These are phyloP conservation scores for Diatrype stigma DNA, from an alignment of 2,329 filamentous ascomycete species.

Conservation along the genomic window DNA sequence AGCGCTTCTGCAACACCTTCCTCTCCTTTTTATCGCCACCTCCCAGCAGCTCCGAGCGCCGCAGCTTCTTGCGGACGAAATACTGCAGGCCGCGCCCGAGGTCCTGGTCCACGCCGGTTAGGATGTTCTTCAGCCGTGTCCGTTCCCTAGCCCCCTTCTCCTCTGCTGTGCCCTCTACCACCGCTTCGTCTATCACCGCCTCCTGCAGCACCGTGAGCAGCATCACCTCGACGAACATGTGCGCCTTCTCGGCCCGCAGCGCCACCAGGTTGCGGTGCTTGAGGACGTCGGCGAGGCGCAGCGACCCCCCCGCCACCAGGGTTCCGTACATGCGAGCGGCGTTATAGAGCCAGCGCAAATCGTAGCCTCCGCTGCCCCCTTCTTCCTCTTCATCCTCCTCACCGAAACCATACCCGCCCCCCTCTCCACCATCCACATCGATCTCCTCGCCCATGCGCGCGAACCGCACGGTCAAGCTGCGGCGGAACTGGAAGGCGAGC, in stretches of 20 bases:
- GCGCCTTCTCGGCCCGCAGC: slow-evolving; percentile 65
- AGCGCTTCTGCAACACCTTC: slow-evolving; percentile 44
- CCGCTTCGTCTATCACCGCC: slow-evolving; percentile 28
- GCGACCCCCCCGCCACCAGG: slow-evolving; percentile 41
- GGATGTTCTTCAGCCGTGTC: slow-evolving; percentile 62
- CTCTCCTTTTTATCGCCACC: slow-evolving; percentile 44
- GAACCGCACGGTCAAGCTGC: slow-evolving; percentile 82
- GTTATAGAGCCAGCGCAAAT: slow-evolving; percentile 47
- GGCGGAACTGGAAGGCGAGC: slow-evolving; percentile 81
- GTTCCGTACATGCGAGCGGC: slow-evolving; percentile 52
- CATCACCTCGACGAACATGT: slow-evolving; percentile 74
- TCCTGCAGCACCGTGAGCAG: slow-evolving; percentile 72
- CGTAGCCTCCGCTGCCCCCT: slow-evolving; percentile 50
- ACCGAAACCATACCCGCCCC: neutral
- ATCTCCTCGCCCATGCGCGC: slow-evolving; percentile 78
- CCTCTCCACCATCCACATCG: slow-evolving; percentile 49
- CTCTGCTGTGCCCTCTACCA: too few relatives aligned
- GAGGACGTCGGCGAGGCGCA: slow-evolving; percentile 44
- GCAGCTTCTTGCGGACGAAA: slow-evolving; percentile 72
- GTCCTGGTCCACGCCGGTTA: slow-evolving; percentile 60
- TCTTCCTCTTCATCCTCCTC: slow-evolving; percentile 51
- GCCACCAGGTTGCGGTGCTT: slow-evolving; percentile 76
- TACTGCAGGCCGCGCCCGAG: slow-evolving; percentile 73
- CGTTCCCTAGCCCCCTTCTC: too few relatives aligned
- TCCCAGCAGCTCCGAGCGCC: slow-evolving; percentile 54